These are phyloP conservation scores for Xylaria sp. DNA, from an alignment of 2,329 filamentous ascomycete species.

Conservation along the genomic window DNA sequence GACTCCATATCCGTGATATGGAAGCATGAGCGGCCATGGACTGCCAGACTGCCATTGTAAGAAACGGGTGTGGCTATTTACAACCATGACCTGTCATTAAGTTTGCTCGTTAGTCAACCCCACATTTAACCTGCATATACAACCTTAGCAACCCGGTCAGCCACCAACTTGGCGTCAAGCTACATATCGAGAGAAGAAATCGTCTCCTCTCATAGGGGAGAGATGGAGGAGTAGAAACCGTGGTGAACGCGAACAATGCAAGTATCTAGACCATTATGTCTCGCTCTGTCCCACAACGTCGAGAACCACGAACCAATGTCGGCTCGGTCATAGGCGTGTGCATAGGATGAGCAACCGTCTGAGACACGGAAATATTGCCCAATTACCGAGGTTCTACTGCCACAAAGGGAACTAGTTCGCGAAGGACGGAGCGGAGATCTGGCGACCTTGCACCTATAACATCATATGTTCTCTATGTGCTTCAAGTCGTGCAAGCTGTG, in stretches of 20 bases:
- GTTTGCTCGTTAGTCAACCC: constrained; percentile 7
- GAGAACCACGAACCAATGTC: constrained; percentile 36
- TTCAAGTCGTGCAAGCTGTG: constrained; percentile 40
- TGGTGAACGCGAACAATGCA: constrained; percentile 42
- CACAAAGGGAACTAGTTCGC: constrained; percentile 38
- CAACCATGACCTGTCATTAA: constrained; percentile 25
- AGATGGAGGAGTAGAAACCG: constrained; percentile 32
- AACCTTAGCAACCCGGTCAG: background rate
- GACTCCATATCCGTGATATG: constrained; percentile 1
- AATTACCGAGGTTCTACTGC: constrained; percentile 47
- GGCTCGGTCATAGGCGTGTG: constrained; percentile 30
- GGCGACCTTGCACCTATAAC: constrained; percentile 34
- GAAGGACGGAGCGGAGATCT: constrained; percentile 41
- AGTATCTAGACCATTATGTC: constrained; percentile 36
- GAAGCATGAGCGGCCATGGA: constrained; percentile 1
- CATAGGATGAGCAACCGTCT: constrained; percentile 39
- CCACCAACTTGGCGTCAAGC: constrained; percentile 9
- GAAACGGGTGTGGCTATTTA: constrained; percentile 16
- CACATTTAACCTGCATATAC: constrained; percentile 20
- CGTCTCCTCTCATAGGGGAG: constrained; percentile 17
- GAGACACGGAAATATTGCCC: constrained; percentile 48
- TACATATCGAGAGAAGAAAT: constrained; percentile 6
- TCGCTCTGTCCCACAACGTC: constrained; percentile 36
- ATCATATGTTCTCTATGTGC: constrained; percentile 45
- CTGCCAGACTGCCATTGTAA: background rate